Evolutionary conservation across 1,284 basidiomycete genomes (phyloP), one percentile per base, ranked within the genome.

Genomic region (Apiotrichum veenhuisii): DNA sequence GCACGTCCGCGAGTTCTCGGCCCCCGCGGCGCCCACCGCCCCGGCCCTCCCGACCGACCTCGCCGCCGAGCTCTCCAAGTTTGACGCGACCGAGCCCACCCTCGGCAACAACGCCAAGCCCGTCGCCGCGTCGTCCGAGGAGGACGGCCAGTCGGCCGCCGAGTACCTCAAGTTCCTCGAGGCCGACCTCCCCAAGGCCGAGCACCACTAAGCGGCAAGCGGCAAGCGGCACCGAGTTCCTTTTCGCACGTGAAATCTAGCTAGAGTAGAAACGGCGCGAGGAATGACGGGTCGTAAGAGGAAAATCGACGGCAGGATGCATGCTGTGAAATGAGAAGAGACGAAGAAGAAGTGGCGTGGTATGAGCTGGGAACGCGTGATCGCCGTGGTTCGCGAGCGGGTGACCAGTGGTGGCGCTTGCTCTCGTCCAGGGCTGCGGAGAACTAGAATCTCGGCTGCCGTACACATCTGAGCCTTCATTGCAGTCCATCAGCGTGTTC

Each of bases 11-110:
- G 67, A 81, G 46, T 91, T 86, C 82, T 72, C 82, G 33, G 73
- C 83, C 22, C 91, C 91, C 8, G 76, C 84, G 22, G 72, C 82
- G 23, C 91, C 91, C 52, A 79, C 84, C 57, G 77, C 84, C 2
- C 90, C 90, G 11, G 72, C 82, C 15, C 80, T 91, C 55, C 88
- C 91, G 48, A 73, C 83, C 52, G 87, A 92, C 77, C 84, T 93
- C 65, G 87, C 90, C 22, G 75, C 84, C n/a, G 89, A 91, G 68
- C 84, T 93, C 60, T 78, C 87, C 42, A 84, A 86, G 49, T 94
- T 91, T 72, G 89, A 91, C 64, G 80, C 84, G 10, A 74, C 84
- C 8, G 87, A 92, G 74, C 90, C 90, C 52, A 77, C 82, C 42
- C 79, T 83, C 62, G 73, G 67, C 50, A 80, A 81, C 33, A 74